Percentiles rank a stretch among this genome's conserved stretches.
Conservation (phyloP, 2,329 filamentous ascomycete genomes). For the Corynespora cassiicola region DNA sequence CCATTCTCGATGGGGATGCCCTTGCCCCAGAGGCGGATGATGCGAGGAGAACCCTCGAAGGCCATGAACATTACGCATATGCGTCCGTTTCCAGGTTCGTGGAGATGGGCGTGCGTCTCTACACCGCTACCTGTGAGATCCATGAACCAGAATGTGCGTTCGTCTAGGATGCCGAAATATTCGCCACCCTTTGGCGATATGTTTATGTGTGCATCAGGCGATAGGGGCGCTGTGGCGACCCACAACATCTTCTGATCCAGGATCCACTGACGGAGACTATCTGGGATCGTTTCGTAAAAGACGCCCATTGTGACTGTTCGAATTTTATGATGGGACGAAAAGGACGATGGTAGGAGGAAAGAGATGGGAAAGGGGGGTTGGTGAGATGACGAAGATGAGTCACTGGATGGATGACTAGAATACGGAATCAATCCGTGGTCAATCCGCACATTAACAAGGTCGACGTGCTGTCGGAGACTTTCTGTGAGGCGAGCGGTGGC, state of each 20-base stretch:
- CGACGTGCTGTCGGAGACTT: too few species aligned
- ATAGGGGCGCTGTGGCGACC: constrained; percentile 52
- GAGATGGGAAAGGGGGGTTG: neutral
- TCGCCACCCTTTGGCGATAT: constrained; percentile 54
- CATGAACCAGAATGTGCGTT: constrained; percentile 53
- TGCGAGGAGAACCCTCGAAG: constrained; percentile 50
- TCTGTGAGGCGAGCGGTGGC: too few species aligned
- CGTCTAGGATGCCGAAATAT: constrained; percentile 49
- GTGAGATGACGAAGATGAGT: too few species aligned
- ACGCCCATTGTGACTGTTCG: constrained; percentile 47
- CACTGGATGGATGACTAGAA: too few species aligned
- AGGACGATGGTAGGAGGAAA: neutral
- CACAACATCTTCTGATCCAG: constrained; percentile 52
- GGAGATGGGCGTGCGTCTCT: constrained; percentile 53
- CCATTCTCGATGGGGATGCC: constrained; percentile 48
- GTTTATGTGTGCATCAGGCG: constrained; percentile 51
- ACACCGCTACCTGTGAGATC: constrained; percentile 51
- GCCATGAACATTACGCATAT: constrained; percentile 53
- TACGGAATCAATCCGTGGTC: too few species aligned
- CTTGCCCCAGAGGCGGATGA: constrained; percentile 52
- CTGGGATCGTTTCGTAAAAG: constrained; percentile 52
- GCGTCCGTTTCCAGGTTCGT: constrained; percentile 50
- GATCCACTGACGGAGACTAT: constrained; percentile 50
- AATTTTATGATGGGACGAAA: neutral
- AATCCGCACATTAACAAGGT: too few species aligned